Conservation (phyloP, 768 basidiomycete species). For the Lactarius hatsudake region DNA sequence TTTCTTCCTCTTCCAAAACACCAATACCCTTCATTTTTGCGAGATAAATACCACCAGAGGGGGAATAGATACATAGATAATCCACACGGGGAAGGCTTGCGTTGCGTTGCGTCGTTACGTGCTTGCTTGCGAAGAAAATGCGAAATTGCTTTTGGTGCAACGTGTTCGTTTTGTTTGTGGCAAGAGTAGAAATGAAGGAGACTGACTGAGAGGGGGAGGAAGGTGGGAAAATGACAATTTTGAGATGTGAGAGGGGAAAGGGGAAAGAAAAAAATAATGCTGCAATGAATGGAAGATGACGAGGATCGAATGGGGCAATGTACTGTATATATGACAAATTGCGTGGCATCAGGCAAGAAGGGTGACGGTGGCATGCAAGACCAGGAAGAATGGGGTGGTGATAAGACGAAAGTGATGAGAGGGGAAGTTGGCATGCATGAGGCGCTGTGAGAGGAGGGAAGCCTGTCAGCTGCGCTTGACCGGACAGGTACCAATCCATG, state of each 20-base stretch:
- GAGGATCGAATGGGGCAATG: conserved; percentile 6
- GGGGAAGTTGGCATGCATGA: background rate
- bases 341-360: background rate
- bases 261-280: background rate
- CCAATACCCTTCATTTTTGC: conserved; percentile 14
- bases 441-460: background rate
- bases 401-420: conserved; percentile 1
- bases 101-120: background rate
- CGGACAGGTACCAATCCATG: conserved; percentile 1
- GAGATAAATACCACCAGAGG: conserved; percentile 24
- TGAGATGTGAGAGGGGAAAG: background rate
- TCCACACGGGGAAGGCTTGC: conserved; percentile 9
- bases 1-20: conserved; percentile 6
- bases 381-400: background rate
- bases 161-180: conserved; percentile 7
- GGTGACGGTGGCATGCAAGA: conserved; percentile 15
- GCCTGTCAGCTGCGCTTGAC: background rate
- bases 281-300: conserved; percentile 17
- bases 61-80: conserved; percentile 27
- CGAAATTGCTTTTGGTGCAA: conserved; percentile 10
- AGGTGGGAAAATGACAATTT: background rate
- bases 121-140: conserved; percentile 15
- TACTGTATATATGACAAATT: conserved; percentile 13
- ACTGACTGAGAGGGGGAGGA: conserved; percentile 5
- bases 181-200: background rate